Conservation (phyloP, 2,329 filamentous ascomycete species). For the Cadophora sp. region DNA sequence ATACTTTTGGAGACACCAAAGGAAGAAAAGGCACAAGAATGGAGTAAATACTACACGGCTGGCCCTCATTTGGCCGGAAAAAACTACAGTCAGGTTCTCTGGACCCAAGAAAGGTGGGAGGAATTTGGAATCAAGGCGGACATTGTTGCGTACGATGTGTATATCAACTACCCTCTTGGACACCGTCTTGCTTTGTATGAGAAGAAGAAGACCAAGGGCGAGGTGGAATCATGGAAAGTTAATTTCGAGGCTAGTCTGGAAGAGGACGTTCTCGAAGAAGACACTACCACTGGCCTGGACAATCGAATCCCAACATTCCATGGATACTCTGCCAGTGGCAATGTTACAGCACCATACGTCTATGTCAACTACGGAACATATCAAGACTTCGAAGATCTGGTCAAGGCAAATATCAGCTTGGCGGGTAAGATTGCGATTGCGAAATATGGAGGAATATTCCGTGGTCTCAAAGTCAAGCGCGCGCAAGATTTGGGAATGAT, state of each 20-base stretch:
- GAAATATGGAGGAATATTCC: slow-evolving; percentile 86
- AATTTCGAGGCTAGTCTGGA: slow-evolving; percentile 81
- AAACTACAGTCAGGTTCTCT: slow-evolving; percentile 74
- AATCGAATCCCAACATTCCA: slow-evolving; percentile 89
- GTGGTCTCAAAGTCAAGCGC: slow-evolving; percentile 90
- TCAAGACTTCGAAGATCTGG: slow-evolving; percentile 82
- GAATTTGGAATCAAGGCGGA: slow-evolving; percentile 70
- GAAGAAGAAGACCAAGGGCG: slow-evolving; percentile 48
- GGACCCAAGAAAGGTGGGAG: slow-evolving; percentile 77
- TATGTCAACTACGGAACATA: slow-evolving; percentile 93
- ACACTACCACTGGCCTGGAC: slow-evolving; percentile 75
- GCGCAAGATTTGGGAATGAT: slow-evolving; percentile 91
- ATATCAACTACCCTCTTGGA: slow-evolving; percentile 78
- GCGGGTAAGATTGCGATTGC: slow-evolving; percentile 86
- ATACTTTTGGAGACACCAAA: slow-evolving; percentile 66
- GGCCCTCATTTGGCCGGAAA: slow-evolving; percentile 79
- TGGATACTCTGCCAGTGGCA: slow-evolving; percentile 90
- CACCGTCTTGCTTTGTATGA: slow-evolving; percentile 72
- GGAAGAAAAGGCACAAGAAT: slow-evolving; percentile 65
- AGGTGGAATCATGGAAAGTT: slow-evolving; percentile 61
- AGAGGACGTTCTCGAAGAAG: slow-evolving; percentile 85
- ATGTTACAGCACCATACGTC: slow-evolving; percentile 86
- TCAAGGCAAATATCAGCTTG: slow-evolving; percentile 75
- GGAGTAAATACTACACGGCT: slow-evolving; percentile 79
- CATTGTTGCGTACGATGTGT: slow-evolving; percentile 76